Conservation (phyloP, 257 asterid genomes). For the Gentiana straminea region DNA sequence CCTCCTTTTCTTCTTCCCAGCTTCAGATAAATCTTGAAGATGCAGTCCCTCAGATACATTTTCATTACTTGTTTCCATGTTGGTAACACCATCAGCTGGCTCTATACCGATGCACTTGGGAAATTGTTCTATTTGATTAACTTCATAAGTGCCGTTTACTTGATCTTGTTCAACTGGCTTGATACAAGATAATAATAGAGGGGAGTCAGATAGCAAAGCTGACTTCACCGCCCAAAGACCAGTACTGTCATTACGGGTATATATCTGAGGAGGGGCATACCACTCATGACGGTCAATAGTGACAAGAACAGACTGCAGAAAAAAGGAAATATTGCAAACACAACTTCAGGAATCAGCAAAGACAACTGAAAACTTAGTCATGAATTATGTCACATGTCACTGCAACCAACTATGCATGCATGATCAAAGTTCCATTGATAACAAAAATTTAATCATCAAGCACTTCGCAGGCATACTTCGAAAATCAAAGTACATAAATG, state of each 20-base stretch:
- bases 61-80: constrained; percentile 71
- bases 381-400: neutral
- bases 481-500: too few relatives aligned
- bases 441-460: too few relatives aligned
- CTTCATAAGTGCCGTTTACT: constrained; percentile 35
- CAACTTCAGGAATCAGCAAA: neutral
- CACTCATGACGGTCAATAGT: constrained; percentile 97
- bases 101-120: constrained; percentile 51
- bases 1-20: constrained; percentile 75
- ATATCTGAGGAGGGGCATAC: constrained; percentile 92
- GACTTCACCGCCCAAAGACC: constrained; percentile 79
- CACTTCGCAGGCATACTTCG: too few relatives aligned
- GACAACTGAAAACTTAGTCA: too few relatives aligned
- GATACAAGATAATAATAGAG: constrained; percentile 31
- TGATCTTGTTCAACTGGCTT: constrained; percentile 29
- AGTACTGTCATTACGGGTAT: constrained; percentile 77
- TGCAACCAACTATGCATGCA: neutral
- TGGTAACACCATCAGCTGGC: constrained; percentile 53
- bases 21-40: constrained; percentile 58
- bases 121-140: constrained; percentile 47
- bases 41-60: constrained; percentile 41
- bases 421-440: neutral
- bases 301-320: constrained; percentile 89
- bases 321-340: constrained; percentile 9
- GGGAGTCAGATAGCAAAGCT: constrained; percentile 56